phyloP scores from a whole-genome alignment of 1,284 basidiomycete species.

The Phaffia rhodozyma region DNA sequence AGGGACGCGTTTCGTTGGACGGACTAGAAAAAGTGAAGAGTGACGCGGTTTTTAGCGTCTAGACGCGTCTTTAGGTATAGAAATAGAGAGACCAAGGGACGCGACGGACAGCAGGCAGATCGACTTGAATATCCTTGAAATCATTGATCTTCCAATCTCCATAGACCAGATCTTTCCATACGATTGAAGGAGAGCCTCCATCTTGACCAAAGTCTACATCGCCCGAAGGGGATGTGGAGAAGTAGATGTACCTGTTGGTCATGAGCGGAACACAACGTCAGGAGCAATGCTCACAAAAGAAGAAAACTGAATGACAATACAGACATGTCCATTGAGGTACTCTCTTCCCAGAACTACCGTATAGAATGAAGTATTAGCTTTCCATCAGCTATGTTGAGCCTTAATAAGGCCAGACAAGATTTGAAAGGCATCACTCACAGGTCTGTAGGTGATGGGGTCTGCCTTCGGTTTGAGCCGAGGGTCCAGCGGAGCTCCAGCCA shows the following conservation, averaged over 20 bases:
- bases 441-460: background rate
- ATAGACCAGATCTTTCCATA: slow-evolving; percentile 69
- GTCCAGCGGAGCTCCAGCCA: too few relatives aligned
- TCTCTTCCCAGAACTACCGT: too few relatives aligned
- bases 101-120: slow-evolving; percentile 46
- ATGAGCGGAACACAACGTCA: background rate
- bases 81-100: background rate
- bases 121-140: slow-evolving; percentile 51
- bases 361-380: too few relatives aligned
- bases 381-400: background rate
- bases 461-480: too few relatives aligned
- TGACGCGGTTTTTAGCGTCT: background rate
- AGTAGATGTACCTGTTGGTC: slow-evolving; percentile 11
- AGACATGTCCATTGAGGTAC: too few relatives aligned
- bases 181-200: background rate
- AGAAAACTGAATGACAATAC: background rate
- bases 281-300: too few relatives aligned
- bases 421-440: background rate
- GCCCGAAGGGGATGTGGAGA: slow-evolving; percentile 5
- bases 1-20: slow-evolving; percentile 60
- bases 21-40: slow-evolving; percentile 37
- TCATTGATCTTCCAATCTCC: slow-evolving; percentile 65
- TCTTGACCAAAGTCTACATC: slow-evolving; percentile 1
- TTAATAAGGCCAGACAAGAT: background rate
- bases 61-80: background rate